phyloP scores from a whole-genome alignment of 208 protist species.

The Balamuthia mandrillaris region DNA sequence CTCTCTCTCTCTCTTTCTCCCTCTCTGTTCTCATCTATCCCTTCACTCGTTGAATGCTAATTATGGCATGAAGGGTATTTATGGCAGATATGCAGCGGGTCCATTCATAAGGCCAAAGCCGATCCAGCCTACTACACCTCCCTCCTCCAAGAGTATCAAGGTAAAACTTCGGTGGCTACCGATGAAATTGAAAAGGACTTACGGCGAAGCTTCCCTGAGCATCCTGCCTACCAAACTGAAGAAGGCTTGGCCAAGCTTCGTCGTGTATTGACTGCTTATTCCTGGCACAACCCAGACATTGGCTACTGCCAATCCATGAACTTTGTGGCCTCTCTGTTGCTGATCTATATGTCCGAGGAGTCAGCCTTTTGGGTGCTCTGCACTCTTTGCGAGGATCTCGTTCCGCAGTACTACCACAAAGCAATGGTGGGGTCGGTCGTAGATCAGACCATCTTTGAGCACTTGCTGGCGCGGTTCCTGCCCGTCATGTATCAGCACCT shows the following conservation, averaged over 20 bases:
- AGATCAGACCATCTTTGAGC: conserved; percentile 19
- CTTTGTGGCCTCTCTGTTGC: neutral
- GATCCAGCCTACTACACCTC: neutral
- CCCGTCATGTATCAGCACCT: neutral
- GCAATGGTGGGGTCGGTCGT: conserved; percentile 21
- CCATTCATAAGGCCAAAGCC: neutral
- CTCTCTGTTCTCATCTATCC: no score
- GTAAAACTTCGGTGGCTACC: neutral
- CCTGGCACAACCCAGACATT: conserved; percentile 41
- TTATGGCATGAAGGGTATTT: neutral
- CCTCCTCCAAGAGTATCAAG: neutral
- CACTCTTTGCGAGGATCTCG: conserved; percentile 52
- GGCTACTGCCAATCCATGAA: conserved; percentile 35
- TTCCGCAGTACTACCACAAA: conserved; percentile 19
- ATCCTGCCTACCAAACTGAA: conserved; percentile 28
- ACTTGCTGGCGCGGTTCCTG: conserved; percentile 1
- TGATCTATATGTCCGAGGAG: conserved; percentile 32
- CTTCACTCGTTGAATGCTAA: no score
- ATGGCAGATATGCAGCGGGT: conserved; percentile 22
- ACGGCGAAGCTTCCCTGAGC: conserved; percentile 18
- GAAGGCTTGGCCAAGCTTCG: conserved; percentile 25
- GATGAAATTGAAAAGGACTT: conserved; percentile 28
- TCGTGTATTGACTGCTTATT: conserved; percentile 17
- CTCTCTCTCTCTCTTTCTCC: no score
- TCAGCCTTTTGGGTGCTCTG: conserved; percentile 18